These are phyloP conservation scores for Stylosanthes scabra DNA, from an alignment of 331 rosid genomes.

Conservation along the genomic window DNA sequence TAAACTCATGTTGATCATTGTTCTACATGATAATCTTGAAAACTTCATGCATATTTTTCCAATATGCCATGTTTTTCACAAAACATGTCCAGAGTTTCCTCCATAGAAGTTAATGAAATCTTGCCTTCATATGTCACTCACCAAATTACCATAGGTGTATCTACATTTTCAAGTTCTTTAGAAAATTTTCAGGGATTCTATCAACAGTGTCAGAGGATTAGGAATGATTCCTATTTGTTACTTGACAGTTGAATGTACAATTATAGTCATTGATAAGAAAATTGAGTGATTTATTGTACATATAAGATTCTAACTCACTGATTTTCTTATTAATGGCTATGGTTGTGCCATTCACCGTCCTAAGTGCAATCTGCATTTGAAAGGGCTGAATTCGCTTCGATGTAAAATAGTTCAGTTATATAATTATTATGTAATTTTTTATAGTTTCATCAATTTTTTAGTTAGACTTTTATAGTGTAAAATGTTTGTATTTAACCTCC, in stretches of 20 bases:
- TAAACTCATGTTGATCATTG: constrained; percentile 58
- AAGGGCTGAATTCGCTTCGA: too few species aligned
- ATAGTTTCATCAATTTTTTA: too few species aligned
- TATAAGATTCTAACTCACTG: background rate
- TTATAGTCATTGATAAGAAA: background rate
- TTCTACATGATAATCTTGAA: constrained; percentile 23
- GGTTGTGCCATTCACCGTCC: too few species aligned
- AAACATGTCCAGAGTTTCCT: background rate
- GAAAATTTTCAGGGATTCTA: constrained; percentile 27
- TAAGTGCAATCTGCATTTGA: too few species aligned
- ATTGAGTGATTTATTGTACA: background rate
- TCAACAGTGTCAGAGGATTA: constrained; percentile 2
- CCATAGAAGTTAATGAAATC: too few species aligned
- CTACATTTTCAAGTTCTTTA: constrained; percentile 23
- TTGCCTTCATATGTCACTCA: background rate
- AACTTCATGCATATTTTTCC: constrained; percentile 31
- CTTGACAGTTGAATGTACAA: background rate
- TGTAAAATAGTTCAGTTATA: too few species aligned
- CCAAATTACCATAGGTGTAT: too few species aligned
- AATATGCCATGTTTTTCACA: background rate
- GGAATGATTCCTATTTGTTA: constrained; percentile 8
- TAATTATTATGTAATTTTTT: too few species aligned
- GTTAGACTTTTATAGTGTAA: too few species aligned
- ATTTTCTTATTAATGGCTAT: background rate
- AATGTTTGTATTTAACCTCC: too few species aligned